Percentiles rank a stretch among this genome's conserved stretches.
These are phyloP conservation scores for Tolypocladium ophioglossoides DNA, from an alignment of 2,329 filamentous ascomycete species.

Conservation along the genomic window DNA sequence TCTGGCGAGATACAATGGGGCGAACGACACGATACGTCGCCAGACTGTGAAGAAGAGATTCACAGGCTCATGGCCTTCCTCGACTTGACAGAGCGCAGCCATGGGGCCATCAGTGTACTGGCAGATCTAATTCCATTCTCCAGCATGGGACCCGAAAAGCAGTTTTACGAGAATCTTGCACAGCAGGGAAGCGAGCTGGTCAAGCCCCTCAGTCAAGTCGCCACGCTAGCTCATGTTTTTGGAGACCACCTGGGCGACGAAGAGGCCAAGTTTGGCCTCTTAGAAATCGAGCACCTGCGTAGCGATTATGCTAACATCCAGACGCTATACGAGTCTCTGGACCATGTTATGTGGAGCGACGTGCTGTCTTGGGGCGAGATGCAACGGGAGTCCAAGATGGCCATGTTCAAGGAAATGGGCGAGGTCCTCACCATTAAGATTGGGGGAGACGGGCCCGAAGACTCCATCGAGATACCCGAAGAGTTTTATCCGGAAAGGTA, in stretches of 20 bases:
- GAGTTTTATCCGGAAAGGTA: conserved; percentile 46
- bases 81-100: conserved; percentile 48
- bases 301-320: conserved; percentile 26
- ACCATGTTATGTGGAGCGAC: conserved; percentile 37
- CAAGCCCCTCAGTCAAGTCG: conserved; percentile 22
- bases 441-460: conserved; percentile 27
- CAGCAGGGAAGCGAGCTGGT: conserved; percentile 14
- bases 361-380: conserved; percentile 25
- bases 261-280: conserved; percentile 27
- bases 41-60: conserved; percentile 40
- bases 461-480: conserved; percentile 38
- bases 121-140: conserved; percentile 23
- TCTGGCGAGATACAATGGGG: conserved; percentile 19
- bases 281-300: conserved; percentile 28
- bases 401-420: conserved; percentile 32
- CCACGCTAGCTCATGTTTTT: conserved; percentile 16
- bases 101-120: conserved; percentile 43
- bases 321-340: conserved; percentile 36
- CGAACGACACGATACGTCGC: conserved; percentile 15
- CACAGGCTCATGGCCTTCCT: conserved; percentile 55
- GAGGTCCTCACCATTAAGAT: conserved; percentile 41
- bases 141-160: conserved; percentile 25
- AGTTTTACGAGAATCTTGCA: conserved; percentile 33
- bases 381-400: conserved; percentile 27
- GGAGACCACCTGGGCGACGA: conserved; percentile 20